phyloP scores from a whole-genome alignment of 306 rosid genomes.

The Quillaja saponaria region DNA sequence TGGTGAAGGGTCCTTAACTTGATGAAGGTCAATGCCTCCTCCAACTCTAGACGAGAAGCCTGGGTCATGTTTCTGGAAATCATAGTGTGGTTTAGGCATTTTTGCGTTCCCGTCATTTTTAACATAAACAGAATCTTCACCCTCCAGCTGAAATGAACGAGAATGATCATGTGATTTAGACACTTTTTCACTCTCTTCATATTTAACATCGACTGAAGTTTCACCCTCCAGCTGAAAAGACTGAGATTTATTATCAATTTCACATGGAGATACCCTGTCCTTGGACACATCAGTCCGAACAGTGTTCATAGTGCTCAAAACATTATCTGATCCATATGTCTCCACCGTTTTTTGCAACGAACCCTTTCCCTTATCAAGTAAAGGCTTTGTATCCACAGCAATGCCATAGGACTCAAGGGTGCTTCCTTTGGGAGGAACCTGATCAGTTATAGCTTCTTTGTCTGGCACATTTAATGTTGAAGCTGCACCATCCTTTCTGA shows the following conservation, averaged over 20 bases:
- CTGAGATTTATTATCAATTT: constrained; percentile 39
- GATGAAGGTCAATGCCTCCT: constrained; percentile 20
- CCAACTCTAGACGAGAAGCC: constrained; percentile 33
- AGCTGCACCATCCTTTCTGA: constrained; percentile 37
- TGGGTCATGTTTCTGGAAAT: constrained; percentile 34
- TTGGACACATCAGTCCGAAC: constrained; percentile 37
- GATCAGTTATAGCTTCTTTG: constrained; percentile 36
- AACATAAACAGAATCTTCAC: background rate
- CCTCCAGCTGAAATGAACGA: constrained; percentile 30
- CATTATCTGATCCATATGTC: constrained; percentile 28
- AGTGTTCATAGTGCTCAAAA: constrained; percentile 25
- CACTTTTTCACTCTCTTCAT: constrained; percentile 28
- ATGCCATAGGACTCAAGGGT: constrained; percentile 32
- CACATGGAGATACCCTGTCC: constrained; percentile 33
- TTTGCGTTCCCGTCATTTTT: background rate
- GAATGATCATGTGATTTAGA: constrained; percentile 32
- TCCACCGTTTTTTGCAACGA: constrained; percentile 32
- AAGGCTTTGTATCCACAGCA: constrained; percentile 40
- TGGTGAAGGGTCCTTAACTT: constrained; percentile 28
- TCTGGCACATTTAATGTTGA: constrained; percentile 36
- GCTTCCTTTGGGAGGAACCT: constrained; percentile 39
- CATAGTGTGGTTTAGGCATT: constrained; percentile 18
- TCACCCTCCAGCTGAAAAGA: constrained; percentile 42
- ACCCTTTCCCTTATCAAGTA: constrained; percentile 45
- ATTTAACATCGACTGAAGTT: constrained; percentile 19